Base-by-base conservation (phyloP, 495 filamentous ascomycete species). In the Extremus antarcticus region DNA sequence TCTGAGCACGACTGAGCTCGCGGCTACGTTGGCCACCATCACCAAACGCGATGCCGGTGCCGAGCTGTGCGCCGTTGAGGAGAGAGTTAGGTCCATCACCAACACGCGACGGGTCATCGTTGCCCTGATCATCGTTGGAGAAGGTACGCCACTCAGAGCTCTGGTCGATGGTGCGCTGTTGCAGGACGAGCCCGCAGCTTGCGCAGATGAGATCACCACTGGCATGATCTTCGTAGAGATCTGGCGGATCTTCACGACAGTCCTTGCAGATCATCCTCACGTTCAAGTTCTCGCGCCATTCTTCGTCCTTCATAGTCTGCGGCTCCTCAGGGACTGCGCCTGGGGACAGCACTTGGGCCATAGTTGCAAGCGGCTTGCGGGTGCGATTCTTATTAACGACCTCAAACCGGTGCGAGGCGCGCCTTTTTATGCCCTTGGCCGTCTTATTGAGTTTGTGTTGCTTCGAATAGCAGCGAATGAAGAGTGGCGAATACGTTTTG, bases 61-160 rank as follows among this genome's bases (percentile, higher is more conserved):
- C 83, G 41, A 98, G 83, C 71, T 96, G 90, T 56, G 88, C 84
- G 45, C 91, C 94, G 62, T 95, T 89, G 39, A 94, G 78, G 54
- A 97, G 78, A 19, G 85, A 78, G 63, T 97, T 95, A 39, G 81
- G 79, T 0, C 81, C 88, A 49, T 97, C 92, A 70, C 92, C 92
- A 61, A 98, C 92, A 88, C 92, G 92, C 50, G 87, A 94, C 0
- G 92, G 92, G 66, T 98, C 92, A 60, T 96, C 92, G 66, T 85
- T 88, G 52, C 78, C 80, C 68, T 94, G 87, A 63, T 98, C 94
- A 63, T 98, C 92, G 71, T 95, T 96, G 55, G 88, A 85, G 70
- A 98, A 98, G 8, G 94, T 98, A 63, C 92, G 88, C 92, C 92
- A 98, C 73, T 98, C 92, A 49, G 89, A 95, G 49, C 94, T 84